phyloP scores from a whole-genome alignment of 345 rosid species.

The Gossypium rotundifolium region DNA sequence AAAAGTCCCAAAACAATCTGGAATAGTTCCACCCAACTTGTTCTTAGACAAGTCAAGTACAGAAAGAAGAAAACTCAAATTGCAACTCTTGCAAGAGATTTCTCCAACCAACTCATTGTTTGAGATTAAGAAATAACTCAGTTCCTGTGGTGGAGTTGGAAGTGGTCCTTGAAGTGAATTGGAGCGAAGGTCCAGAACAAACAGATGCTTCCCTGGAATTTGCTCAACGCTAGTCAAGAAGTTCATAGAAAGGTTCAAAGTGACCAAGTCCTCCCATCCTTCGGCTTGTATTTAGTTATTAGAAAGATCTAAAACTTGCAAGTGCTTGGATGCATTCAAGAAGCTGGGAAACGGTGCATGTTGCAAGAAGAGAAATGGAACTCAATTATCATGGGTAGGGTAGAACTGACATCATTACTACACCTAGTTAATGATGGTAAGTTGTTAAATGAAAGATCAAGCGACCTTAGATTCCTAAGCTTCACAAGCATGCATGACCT shows the following conservation, averaged over 20 bases:
- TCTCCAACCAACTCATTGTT: neutral
- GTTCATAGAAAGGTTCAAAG: neutral
- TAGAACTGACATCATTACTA: no score
- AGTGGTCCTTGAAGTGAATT: neutral
- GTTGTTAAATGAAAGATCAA: no score
- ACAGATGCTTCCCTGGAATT: neutral
- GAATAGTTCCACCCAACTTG: slow-evolving; percentile 17
- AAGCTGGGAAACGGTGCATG: neutral
- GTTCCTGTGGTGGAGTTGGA: neutral
- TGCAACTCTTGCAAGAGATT: neutral
- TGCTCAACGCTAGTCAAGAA: neutral
- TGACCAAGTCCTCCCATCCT: neutral
- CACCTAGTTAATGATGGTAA: no score
- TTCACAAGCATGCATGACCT: no score
- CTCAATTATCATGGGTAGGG: neutral
- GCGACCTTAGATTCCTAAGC: no score
- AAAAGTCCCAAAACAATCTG: neutral
- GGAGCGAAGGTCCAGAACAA: neutral
- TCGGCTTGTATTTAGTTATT: neutral
- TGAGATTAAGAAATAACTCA: neutral
- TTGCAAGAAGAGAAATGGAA: neutral
- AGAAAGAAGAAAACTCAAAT: neutral
- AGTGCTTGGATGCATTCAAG: neutral
- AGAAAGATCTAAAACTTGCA: neutral
- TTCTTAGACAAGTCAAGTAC: slow-evolving; percentile 11